These are phyloP conservation scores for Chlamydomonas schloesseri DNA, from an alignment of 139 green algal species.

Conservation along the genomic window DNA sequence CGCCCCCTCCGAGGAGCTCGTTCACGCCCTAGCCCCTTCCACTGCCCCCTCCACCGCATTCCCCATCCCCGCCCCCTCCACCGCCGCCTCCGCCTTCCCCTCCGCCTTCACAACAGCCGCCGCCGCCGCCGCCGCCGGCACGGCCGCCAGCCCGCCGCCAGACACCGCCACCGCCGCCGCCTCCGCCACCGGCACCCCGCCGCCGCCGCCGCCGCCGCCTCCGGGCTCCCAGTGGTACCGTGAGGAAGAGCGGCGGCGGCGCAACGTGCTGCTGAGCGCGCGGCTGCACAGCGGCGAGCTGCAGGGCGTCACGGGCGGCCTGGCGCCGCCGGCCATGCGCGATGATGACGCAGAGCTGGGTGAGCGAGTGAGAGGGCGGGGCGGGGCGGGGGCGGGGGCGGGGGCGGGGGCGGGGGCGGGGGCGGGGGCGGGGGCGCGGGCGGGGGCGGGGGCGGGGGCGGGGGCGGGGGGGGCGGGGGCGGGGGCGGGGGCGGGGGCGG, in stretches of 20 bases:
- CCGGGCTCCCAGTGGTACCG: background rate
- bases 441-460: background rate
- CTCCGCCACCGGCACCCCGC: no score
- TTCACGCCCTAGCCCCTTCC: no score
- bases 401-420: background rate
- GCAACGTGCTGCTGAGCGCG: background rate
- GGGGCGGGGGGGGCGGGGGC: background rate
- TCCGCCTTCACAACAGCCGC: background rate
- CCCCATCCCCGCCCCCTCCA: no score
- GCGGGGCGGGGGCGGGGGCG: background rate
- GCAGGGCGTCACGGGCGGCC: background rate
- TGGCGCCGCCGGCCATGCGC: background rate
- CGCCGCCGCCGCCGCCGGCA: background rate
- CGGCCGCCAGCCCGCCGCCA: no score
- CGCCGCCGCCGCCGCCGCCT: background rate
- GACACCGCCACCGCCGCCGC: no score
- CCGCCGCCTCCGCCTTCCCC: background rate
- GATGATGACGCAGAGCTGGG: background rate
- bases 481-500: no score
- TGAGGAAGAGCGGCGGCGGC: slow-evolving; percentile 11
- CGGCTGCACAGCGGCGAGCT: slow-evolving; percentile 22
- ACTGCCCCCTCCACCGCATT: no score
- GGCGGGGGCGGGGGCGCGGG: no score
- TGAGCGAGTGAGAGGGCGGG: background rate
- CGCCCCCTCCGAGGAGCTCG: no score